phyloP scores from a whole-genome alignment of 768 basidiomycete species.

The Tricholoma sp. region DNA sequence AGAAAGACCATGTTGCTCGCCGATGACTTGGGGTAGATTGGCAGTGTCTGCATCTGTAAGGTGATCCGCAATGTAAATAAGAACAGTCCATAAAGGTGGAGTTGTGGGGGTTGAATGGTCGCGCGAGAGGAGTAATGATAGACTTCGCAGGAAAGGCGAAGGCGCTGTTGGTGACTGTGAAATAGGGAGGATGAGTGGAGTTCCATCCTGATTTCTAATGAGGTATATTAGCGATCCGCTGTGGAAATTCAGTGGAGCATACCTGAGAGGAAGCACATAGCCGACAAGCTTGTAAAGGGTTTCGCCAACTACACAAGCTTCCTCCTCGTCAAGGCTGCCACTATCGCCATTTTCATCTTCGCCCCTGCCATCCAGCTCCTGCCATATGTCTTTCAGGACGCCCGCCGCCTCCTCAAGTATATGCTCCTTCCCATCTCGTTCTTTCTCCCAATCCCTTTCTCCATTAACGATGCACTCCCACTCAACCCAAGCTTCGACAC shows the following conservation, averaged over 20 bases:
- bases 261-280: conserved; percentile 33
- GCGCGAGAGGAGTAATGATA: conserved; percentile 59
- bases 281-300: conserved; percentile 53
- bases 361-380: conserved; percentile 58
- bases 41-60: conserved; percentile 66
- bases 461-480: conserved; percentile 26
- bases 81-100: conserved; percentile 57
- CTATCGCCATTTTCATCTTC: conserved; percentile 42
- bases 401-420: conserved; percentile 69
- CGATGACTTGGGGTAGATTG: conserved; percentile 56
- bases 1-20: conserved; percentile 60
- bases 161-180: conserved; percentile 49
- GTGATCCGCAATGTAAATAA: conserved; percentile 64
- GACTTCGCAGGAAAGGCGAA: conserved; percentile 55
- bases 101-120: conserved; percentile 55
- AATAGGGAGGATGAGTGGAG: conserved; percentile 46
- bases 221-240: background rate
- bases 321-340: conserved; percentile 55
- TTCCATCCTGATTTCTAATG: conserved; percentile 37
- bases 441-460: conserved; percentile 22
- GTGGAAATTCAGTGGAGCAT: background rate
- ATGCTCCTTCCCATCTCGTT: conserved; percentile 38
- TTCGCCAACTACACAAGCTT: conserved; percentile 59
- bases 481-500: conserved; percentile 57
- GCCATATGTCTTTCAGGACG: conserved; percentile 65